phyloP scores from a whole-genome alignment of 2,329 filamentous ascomycete species.

The Thielaviopsis euricoi region DNA sequence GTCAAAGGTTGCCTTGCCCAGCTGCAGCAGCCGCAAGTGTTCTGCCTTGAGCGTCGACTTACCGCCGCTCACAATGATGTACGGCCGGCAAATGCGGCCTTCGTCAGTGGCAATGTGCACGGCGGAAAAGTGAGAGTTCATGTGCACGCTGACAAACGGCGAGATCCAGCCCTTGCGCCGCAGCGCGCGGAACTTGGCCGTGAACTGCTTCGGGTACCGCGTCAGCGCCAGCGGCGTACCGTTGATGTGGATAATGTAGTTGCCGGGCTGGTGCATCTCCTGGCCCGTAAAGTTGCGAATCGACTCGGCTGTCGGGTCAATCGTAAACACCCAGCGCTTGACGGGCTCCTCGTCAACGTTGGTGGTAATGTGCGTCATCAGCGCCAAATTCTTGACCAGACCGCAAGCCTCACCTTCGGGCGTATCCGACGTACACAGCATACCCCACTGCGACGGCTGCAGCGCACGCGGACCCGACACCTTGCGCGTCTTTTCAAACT shows the following conservation, averaged over 20 bases:
- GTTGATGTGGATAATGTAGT: slow-evolving; percentile 87
- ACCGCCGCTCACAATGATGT: slow-evolving; percentile 86
- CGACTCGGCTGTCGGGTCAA: slow-evolving; percentile 70
- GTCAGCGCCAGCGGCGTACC: slow-evolving; percentile 86
- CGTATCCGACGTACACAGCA: slow-evolving; percentile 94
- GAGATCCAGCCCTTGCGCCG: slow-evolving; percentile 83
- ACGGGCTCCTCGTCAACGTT: slow-evolving; percentile 88
- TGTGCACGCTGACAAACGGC: slow-evolving; percentile 90
- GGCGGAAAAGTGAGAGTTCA: slow-evolving; percentile 81
- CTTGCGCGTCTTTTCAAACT: slow-evolving; percentile 97
- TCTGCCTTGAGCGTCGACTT: slow-evolving; percentile 63
- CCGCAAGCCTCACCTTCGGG: slow-evolving; percentile 97
- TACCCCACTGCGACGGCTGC: slow-evolving; percentile 94
- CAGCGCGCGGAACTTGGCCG: slow-evolving; percentile 70
- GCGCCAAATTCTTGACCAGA: slow-evolving; percentile 88
- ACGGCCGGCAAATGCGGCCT: slow-evolving; percentile 85
- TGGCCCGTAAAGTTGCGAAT: slow-evolving; percentile 56
- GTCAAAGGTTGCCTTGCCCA: slow-evolving; percentile 77
- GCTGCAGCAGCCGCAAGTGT: slow-evolving; percentile 66
- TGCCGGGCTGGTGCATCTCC: slow-evolving; percentile 70
- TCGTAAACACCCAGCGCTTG: slow-evolving; percentile 65
- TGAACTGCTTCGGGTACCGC: slow-evolving; percentile 69
- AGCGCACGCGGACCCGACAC: slow-evolving; percentile 89
- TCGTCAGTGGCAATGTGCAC: slow-evolving; percentile 96
- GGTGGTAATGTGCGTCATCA: slow-evolving; percentile 99